These are phyloP conservation scores for Carex littledalei DNA, from an alignment of 176 grass and related monocot species.

Conservation along the genomic window DNA sequence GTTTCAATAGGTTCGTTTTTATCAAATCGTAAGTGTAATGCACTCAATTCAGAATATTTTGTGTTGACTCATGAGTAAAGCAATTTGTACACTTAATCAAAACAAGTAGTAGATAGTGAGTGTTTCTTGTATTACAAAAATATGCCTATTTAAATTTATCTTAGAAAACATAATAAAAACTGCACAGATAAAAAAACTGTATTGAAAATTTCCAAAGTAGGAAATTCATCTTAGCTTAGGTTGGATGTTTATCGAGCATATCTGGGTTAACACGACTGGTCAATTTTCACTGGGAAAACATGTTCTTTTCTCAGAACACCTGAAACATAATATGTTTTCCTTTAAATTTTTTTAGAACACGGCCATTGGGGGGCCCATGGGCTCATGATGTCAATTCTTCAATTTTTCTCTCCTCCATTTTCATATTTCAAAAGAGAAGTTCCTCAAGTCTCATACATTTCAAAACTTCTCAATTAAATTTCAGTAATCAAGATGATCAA, in stretches of 20 bases:
- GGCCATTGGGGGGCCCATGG: not conserved
- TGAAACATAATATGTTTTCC: not conserved
- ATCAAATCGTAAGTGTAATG: not conserved
- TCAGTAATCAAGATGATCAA: not conserved
- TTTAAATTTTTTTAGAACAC: not conserved
- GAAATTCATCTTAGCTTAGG: not conserved
- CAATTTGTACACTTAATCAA: not conserved
- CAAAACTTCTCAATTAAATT: not conserved
- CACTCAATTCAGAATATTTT: not conserved
- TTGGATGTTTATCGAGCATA: not conserved
- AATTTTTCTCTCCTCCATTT: not conserved
- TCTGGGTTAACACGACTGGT: not conserved
- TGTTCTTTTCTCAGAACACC: not conserved
- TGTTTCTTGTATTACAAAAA: not conserved
- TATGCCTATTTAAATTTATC: not conserved
- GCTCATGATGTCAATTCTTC: not conserved
- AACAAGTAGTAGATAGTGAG: not conserved
- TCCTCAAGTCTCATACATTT: not conserved
- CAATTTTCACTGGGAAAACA: not conserved
- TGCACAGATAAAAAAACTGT: not conserved
- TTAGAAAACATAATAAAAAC: not conserved
- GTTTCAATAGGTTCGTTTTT: not conserved
- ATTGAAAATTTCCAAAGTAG: not conserved
- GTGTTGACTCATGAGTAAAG: not conserved
- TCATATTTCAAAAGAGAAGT: not conserved